These are phyloP conservation scores for Trametes hirsuta DNA, from an alignment of 1,284 basidiomycete genomes.

Conservation along the genomic window DNA sequence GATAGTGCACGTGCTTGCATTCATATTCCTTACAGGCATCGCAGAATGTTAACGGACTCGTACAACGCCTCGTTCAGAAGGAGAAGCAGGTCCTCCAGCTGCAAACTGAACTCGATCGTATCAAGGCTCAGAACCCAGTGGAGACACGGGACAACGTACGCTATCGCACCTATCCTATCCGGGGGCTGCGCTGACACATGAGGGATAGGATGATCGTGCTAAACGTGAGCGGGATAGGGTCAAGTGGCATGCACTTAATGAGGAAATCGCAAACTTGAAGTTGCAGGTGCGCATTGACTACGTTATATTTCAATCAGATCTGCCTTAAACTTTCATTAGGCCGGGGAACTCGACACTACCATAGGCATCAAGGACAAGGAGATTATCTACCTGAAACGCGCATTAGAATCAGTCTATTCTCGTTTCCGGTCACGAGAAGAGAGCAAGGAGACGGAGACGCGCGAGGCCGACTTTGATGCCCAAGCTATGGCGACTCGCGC, in stretches of 20 bases:
- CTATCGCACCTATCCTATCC: neutral
- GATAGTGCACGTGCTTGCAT: neutral
- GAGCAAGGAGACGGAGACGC: constrained; percentile 42
- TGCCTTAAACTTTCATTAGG: constrained; percentile 39
- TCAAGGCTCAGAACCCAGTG: constrained; percentile 57
- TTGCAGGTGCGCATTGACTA: constrained; percentile 50
- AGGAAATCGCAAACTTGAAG: constrained; percentile 78
- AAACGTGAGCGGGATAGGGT: constrained; percentile 75
- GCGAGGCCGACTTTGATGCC: constrained; percentile 62
- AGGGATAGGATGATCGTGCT: constrained; percentile 70
- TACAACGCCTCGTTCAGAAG: constrained; percentile 81
- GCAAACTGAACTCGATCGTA: constrained; percentile 71
- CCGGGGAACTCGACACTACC: constrained; percentile 53
- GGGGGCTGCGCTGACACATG: neutral
- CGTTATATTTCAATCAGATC: neutral
- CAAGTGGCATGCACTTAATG: constrained; percentile 76
- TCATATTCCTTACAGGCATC: constrained; percentile 5
- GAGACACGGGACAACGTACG: constrained; percentile 64
- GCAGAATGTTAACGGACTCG: constrained; percentile 74
- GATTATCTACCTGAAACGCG: constrained; percentile 76
- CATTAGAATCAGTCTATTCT: constrained; percentile 83
- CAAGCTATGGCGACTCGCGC: constrained; percentile 71
- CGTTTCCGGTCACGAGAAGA: constrained; percentile 64
- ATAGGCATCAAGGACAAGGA: constrained; percentile 71
- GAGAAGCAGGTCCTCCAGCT: constrained; percentile 84